phyloP scores from a whole-genome alignment of 2,329 filamentous ascomycete genomes.

The Aulographum hederae region DNA sequence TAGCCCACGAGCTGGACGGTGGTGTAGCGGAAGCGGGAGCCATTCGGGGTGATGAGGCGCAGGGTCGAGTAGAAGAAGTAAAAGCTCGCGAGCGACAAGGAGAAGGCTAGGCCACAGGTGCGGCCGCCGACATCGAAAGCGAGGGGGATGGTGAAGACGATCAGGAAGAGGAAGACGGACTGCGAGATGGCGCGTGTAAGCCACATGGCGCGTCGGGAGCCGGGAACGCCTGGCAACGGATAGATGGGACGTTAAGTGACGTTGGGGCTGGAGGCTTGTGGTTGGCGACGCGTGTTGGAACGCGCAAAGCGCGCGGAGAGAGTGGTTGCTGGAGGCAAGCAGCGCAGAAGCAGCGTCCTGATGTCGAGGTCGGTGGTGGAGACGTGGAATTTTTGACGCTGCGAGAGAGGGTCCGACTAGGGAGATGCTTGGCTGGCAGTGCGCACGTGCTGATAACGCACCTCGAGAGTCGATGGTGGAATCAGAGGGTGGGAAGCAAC shows the following conservation, averaged over 20 bases:
- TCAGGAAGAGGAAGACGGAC: conserved; percentile 71
- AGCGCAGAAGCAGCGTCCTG: too few relatives aligned
- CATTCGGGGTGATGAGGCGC: conserved; percentile 63
- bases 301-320: too few relatives aligned
- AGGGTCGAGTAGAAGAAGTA: conserved; percentile 77
- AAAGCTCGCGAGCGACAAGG: conserved; percentile 71
- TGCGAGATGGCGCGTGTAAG: conserved; percentile 65
- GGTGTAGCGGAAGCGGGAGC: conserved; percentile 55
- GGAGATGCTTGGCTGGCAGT: too few relatives aligned
- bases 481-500: too few relatives aligned
- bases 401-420: too few relatives aligned
- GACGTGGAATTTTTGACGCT: too few relatives aligned
- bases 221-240: conserved; percentile 3
- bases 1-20: conserved; percentile 51
- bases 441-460: too few relatives aligned
- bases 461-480: too few relatives aligned
- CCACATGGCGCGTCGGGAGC: conserved; percentile 36
- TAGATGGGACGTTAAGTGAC: not conserved
- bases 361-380: too few relatives aligned
- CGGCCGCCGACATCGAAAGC: conserved; percentile 95
- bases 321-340: too few relatives aligned
- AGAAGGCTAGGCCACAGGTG: conserved; percentile 87
- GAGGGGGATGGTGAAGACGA: conserved; percentile 89
- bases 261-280: not conserved
- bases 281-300: conserved; percentile 19